A percentile compares a stretch with the other conserved stretches of the same genome.
Evolutionary conservation across 257 asterid species (phyloP).

Genomic region (Solanum chiquidenum): DNA sequence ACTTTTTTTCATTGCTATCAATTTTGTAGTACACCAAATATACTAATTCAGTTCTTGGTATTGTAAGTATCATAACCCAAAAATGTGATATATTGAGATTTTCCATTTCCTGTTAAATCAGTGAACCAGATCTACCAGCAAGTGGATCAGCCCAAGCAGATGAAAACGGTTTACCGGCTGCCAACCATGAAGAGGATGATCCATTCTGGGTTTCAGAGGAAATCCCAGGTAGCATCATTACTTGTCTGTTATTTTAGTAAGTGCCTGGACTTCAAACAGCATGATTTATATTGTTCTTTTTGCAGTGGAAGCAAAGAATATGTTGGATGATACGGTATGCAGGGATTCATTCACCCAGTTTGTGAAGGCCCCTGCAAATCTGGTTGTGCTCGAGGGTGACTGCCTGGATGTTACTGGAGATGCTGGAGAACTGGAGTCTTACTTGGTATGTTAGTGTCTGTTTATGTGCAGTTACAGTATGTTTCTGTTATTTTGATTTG

Average conservation of each 20-base stretch:
- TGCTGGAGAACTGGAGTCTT: slow-evolving; percentile 89
- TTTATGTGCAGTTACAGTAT: neutral
- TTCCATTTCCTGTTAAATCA: slow-evolving; percentile 14
- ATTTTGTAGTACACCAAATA: neutral
- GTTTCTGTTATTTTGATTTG: neutral
- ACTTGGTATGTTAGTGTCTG: slow-evolving; percentile 51
- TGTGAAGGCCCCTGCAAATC: slow-evolving; percentile 80
- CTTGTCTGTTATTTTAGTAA: slow-evolving; percentile 5
- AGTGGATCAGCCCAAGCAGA: slow-evolving; percentile 31
- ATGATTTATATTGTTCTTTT: slow-evolving; percentile 7
- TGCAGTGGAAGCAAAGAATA: slow-evolving; percentile 70
- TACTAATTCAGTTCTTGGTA: neutral
- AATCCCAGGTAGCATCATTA: slow-evolving; percentile 51
- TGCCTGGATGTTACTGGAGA: slow-evolving; percentile 74
- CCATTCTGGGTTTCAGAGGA: slow-evolving; percentile 75
- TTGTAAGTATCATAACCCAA: neutral
- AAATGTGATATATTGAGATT: neutral
- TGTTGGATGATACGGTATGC: slow-evolving; percentile 35
- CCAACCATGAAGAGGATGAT: slow-evolving; percentile 23
- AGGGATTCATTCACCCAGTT: slow-evolving; percentile 33
- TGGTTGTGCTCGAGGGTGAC: slow-evolving; percentile 95
- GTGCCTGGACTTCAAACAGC: neutral
- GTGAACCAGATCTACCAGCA: slow-evolving; percentile 52
- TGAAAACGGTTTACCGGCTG: slow-evolving; percentile 22
- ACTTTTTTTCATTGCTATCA: neutral